phyloP scores from a whole-genome alignment of 2,329 filamentous ascomycete genomes.

The Dothideomycetes sp. region DNA sequence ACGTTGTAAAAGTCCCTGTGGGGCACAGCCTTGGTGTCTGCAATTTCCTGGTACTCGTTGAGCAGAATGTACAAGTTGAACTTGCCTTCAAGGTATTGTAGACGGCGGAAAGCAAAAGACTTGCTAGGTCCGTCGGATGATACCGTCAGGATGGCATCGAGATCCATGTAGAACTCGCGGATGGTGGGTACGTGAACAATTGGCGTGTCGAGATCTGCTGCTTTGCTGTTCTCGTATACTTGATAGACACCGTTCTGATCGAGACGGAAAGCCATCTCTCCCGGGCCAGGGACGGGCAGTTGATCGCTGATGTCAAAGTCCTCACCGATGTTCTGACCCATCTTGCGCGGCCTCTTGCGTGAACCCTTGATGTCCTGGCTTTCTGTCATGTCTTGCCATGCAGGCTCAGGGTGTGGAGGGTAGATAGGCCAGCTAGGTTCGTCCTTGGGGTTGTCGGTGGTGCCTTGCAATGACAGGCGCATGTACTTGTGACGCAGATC shows the following conservation, averaged over 20 bases:
- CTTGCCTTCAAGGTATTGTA: slow-evolving; percentile 94
- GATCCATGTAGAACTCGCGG: slow-evolving; percentile 89
- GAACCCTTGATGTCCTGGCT: slow-evolving; percentile 22
- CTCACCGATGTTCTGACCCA: slow-evolving; percentile 80
- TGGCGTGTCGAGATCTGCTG: slow-evolving; percentile 55
- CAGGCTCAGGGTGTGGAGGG: slow-evolving; percentile 81
- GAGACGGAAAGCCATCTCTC: slow-evolving; percentile 65
- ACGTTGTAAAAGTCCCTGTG: slow-evolving; percentile 99
- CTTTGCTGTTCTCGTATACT: slow-evolving; percentile 65
- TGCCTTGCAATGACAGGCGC: slow-evolving; percentile 68
- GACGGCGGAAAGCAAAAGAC: slow-evolving; percentile 87
- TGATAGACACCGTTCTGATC: slow-evolving; percentile 86
- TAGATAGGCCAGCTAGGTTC: slow-evolving; percentile 78
- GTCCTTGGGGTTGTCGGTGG: slow-evolving; percentile 81
- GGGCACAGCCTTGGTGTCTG: slow-evolving; percentile 93
- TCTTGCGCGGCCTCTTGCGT: slow-evolving; percentile 58
- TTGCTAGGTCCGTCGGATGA: slow-evolving; percentile 94
- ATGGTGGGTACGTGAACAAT: slow-evolving; percentile 81
- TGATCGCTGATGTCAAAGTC: slow-evolving; percentile 80
- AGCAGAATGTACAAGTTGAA: slow-evolving; percentile 89
- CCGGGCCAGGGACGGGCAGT: slow-evolving; percentile 60
- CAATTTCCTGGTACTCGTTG: slow-evolving; percentile 96
- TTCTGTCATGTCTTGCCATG: slow-evolving; percentile 51
- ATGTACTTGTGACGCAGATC: slow-evolving; percentile 87
- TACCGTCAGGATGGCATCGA: slow-evolving; percentile 77